These are phyloP conservation scores for Xylaria telfairii DNA, from an alignment of 495 filamentous ascomycete species.

Conservation along the genomic window DNA sequence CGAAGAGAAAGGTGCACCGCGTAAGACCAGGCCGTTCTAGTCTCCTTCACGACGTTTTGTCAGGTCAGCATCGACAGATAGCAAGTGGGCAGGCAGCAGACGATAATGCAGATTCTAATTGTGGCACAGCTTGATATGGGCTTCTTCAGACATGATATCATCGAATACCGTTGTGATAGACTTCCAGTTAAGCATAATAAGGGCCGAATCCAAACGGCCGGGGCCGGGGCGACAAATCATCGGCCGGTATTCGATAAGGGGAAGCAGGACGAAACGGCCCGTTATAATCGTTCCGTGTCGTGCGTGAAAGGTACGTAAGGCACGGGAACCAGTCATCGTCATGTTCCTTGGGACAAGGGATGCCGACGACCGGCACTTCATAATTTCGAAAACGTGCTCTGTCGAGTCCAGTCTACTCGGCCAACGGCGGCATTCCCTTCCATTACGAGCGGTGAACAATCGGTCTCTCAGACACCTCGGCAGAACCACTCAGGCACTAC, in stretches of 20 bases:
- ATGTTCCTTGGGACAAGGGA: background rate
- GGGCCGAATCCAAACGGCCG: constrained; percentile 11
- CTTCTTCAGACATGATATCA: background rate
- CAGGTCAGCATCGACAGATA: background rate
- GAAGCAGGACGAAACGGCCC: constrained; percentile 2
- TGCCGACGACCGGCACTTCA: background rate
- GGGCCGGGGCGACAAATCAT: background rate
- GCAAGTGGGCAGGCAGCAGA: background rate
- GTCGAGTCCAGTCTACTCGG: background rate
- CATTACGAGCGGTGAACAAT: background rate
- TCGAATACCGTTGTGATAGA: background rate
- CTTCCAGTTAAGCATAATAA: constrained; percentile 10
- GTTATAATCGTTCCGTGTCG: background rate
- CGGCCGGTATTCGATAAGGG: background rate
- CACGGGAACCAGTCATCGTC: background rate
- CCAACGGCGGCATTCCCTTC: background rate
- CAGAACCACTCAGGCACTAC: background rate
- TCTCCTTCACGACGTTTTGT: background rate
- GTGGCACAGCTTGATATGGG: background rate
- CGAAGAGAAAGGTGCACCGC: background rate
- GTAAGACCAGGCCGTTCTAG: background rate
- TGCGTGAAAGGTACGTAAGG: background rate
- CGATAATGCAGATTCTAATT: background rate
- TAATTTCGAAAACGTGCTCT: background rate
- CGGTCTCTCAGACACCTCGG: background rate